Evolutionary conservation across 2,329 filamentous ascomycete species (phyloP).

Genomic region (Penicillium sp.): DNA sequence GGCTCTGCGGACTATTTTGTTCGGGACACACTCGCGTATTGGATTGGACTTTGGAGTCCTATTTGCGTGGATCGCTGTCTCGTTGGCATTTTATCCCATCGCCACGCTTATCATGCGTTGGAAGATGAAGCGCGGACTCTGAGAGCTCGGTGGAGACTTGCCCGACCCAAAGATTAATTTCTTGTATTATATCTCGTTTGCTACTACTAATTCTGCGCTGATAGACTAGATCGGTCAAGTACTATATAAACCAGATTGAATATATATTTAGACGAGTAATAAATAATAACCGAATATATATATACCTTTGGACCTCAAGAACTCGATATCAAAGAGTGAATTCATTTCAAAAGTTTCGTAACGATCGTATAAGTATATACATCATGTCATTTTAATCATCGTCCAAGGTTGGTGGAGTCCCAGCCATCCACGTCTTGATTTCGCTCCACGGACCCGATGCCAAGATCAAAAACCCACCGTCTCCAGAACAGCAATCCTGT

Average conservation of each 20-base stretch:
- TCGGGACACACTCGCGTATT: slow-evolving; percentile 58
- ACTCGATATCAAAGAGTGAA: background rate
- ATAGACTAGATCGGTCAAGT: background rate
- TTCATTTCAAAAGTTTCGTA: background rate
- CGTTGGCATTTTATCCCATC: slow-evolving; percentile 29
- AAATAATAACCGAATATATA: no score
- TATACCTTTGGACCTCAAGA: background rate
- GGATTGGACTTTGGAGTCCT: slow-evolving; percentile 62
- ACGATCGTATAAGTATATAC: background rate
- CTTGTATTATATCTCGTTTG: no score
- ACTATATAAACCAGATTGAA: background rate
- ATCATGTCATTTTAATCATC: background rate
- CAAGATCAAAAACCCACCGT: background rate
- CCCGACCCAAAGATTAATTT: background rate
- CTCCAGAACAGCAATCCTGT: background rate
- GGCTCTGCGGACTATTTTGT: slow-evolving; percentile 60
- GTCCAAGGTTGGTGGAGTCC: no score
- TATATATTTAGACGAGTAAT: background rate
- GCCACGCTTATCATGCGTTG: slow-evolving; percentile 33
- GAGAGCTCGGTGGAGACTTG: background rate
- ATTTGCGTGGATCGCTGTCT: slow-evolving; percentile 52
- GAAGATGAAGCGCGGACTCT: slow-evolving; percentile 30
- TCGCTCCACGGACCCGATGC: no score
- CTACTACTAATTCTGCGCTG: background rate
- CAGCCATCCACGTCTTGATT: no score